Evolutionary conservation across 2,329 filamentous ascomycete genomes (phyloP), one percentile per base, ranked within the genome.

Genomic region (Cercospora janseana): DNA sequence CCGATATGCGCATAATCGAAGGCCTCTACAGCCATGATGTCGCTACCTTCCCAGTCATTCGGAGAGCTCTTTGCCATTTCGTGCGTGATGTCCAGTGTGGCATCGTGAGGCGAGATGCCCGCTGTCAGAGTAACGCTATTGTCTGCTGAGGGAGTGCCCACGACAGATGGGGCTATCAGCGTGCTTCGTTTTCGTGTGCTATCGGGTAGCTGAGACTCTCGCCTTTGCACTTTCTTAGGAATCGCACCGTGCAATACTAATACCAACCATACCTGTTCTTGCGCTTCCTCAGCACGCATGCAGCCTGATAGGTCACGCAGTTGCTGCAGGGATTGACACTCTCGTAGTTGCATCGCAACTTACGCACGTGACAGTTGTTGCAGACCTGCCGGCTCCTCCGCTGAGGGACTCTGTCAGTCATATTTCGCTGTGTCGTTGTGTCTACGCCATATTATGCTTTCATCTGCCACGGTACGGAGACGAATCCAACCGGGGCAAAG

Each of bases 261-360:
- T 23, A 13, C 23, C 1, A 12, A 9, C 10, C 23, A 32, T 35
- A 55, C 56, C 56, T 52, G 35, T 57, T 57, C 47, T 59, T 59
- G 13, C 56, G 38, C 3, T 49, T 35, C n/a, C 56, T 46, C 6
- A 55, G 47, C 26, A 57, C 48, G 40, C 56, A 57, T 12, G 46
- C 35, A n/a, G 54, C 50, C 13, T 41, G 49, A 27, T 50, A 52
- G 28, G 54, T 52, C 7, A 56, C 54, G 28, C 56, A 59, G 23
- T 59, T 57, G 15, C 52, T 51, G 44, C 56, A 59, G 29, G 56
- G 56, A 37, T 47, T 52, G 10, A 31, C 53, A 16, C 57, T 54
- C 21, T 53, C 44, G 10, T 57, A 48, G 20, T 57, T 59, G 44
- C 57, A 57, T 10, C 50, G 49, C 7, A 59, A 43, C 29, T 59